Percentiles rank a stretch among this genome's conserved stretches.
phyloP scores from a whole-genome alignment of 345 rosid species.

The Aquilaria yunnanensis region DNA sequence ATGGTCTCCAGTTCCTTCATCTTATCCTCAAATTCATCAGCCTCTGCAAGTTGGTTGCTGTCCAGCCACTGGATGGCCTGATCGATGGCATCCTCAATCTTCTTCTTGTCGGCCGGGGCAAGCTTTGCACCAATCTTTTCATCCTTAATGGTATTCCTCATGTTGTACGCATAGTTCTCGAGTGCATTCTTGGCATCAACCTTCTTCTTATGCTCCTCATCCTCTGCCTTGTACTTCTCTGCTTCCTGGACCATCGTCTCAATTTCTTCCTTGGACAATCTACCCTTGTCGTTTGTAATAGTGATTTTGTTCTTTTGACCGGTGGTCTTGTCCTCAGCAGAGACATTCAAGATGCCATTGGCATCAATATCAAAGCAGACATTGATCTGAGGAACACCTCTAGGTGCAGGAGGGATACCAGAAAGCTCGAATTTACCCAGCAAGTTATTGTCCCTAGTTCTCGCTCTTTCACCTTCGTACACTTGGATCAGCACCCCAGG shows the following conservation, averaged over 20 bases:
- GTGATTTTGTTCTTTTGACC: constrained; percentile 81
- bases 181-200: constrained; percentile 56
- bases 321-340: constrained; percentile 66
- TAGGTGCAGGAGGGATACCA: constrained; percentile 77
- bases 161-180: constrained; percentile 60
- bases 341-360: constrained; percentile 70
- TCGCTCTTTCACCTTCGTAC: constrained; percentile 68
- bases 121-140: constrained; percentile 68
- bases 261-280: constrained; percentile 67
- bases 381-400: constrained; percentile 75
- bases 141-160: constrained; percentile 64
- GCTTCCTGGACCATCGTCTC: constrained; percentile 82
- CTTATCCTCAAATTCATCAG: constrained; percentile 73
- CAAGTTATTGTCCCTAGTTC: constrained; percentile 70
- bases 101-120: constrained; percentile 49
- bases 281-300: constrained; percentile 69
- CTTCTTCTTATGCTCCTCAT: constrained; percentile 71
- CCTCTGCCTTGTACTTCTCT: constrained; percentile 71
- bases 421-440: constrained; percentile 71
- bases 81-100: constrained; percentile 72
- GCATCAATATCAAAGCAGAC: constrained; percentile 78
- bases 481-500: constrained; percentile 73
- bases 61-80: constrained; percentile 69
- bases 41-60: constrained; percentile 51
- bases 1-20: constrained; percentile 71